Conservation (phyloP, 192 early-diverging fungal genomes). For the Rhizophagus clarus region DNA sequence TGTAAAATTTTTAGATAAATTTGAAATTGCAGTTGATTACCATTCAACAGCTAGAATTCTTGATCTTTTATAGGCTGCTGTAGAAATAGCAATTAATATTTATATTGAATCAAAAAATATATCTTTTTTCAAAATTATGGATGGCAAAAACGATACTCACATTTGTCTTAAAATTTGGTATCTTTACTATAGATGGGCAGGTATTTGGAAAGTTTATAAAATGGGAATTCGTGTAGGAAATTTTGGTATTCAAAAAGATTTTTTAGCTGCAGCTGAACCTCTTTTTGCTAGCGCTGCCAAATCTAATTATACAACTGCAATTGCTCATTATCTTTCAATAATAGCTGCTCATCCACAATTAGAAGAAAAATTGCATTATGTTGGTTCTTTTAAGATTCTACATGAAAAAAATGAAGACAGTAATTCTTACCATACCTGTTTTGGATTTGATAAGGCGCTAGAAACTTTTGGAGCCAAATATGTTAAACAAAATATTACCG, state of each 20-base stretch:
- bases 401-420: no score
- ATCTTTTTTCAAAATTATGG: background rate
- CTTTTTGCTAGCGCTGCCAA: background rate
- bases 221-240: background rate
- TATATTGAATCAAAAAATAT: background rate
- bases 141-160: no score
- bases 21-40: slow-evolving; percentile 21
- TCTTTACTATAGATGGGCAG: slow-evolving; percentile 4
- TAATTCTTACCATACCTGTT: no score
- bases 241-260: background rate
- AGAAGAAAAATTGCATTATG: no score
- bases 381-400: no score
- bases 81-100: slow-evolving; percentile 13
- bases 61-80: slow-evolving; percentile 2
- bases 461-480: no score
- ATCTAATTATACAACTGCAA: background rate
- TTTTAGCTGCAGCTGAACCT: background rate
- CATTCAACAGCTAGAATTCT: background rate
- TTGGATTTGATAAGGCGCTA: no score
- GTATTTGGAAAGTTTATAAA: background rate
- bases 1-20: slow-evolving; percentile 25
- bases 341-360: no score
- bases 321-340: no score
- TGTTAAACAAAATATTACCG: background rate
- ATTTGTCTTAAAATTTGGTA: slow-evolving; percentile 12